Evolutionary conservation across 2,329 filamentous ascomycete genomes (phyloP).

Genomic region (Aureobasidium zeae): DNA sequence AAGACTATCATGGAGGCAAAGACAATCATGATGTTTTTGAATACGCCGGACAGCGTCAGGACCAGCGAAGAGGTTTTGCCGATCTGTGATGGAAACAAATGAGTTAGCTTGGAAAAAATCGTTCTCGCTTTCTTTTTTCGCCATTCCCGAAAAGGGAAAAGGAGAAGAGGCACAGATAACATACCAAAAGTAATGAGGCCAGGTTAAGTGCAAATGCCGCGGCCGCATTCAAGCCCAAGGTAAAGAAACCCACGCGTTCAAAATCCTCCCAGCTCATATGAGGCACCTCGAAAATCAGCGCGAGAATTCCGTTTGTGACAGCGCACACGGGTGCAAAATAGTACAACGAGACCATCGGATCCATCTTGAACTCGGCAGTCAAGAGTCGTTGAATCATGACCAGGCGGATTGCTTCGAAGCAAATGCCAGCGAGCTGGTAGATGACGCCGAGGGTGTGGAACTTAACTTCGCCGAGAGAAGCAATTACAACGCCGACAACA

Average conservation of each 20-base stretch:
- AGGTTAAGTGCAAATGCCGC: slow-evolving; percentile 21
- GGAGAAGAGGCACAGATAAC: background rate
- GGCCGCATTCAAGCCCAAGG: slow-evolving; percentile 18
- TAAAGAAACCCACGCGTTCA: slow-evolving; percentile 18
- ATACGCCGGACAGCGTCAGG: slow-evolving; percentile 21
- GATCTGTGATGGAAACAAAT: slow-evolving; percentile 15
- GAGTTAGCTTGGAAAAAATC: background rate
- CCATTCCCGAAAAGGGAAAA: background rate
- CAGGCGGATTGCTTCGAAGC: slow-evolving; percentile 20
- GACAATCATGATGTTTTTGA: slow-evolving; percentile 23
- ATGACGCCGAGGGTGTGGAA: slow-evolving; percentile 20
- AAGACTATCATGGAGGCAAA: slow-evolving; percentile 22
- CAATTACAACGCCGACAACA: slow-evolving; percentile 20
- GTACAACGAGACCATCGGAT: slow-evolving; percentile 21
- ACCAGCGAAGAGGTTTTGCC: slow-evolving; percentile 22
- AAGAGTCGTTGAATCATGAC: slow-evolving; percentile 20
- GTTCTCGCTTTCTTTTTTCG: background rate
- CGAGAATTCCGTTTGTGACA: slow-evolving; percentile 19
- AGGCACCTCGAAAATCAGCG: slow-evolving; percentile 18
- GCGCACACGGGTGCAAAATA: slow-evolving; percentile 22
- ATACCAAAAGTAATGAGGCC: slow-evolving; percentile 20
- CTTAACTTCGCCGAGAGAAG: slow-evolving; percentile 21
- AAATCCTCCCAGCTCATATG: slow-evolving; percentile 18
- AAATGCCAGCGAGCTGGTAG: slow-evolving; percentile 18
- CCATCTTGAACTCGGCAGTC: slow-evolving; percentile 21